phyloP scores from a whole-genome alignment of 495 filamentous ascomycete genomes.

The Achaetomiella virescens region DNA sequence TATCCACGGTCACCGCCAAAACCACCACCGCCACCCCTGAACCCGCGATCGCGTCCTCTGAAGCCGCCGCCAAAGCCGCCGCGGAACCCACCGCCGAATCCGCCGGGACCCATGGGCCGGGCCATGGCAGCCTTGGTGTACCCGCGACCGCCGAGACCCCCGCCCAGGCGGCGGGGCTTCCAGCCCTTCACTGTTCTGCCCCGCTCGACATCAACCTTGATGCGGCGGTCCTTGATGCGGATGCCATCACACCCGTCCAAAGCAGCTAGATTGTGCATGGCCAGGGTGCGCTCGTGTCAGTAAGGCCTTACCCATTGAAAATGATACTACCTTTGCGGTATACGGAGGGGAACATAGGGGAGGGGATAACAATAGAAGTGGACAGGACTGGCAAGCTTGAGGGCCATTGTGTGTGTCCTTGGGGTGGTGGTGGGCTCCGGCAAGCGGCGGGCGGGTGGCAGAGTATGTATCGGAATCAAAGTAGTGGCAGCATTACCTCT shows the following conservation, averaged over 20 bases:
- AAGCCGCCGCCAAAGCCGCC: slow-evolving; percentile 44
- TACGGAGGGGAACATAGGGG: slow-evolving; percentile 4
- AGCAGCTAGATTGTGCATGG: slow-evolving; percentile 51
- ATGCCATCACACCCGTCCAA: slow-evolving; percentile 69
- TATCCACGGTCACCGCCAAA: slow-evolving; percentile 46
- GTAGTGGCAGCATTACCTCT: slow-evolving; percentile 69
- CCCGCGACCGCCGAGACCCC: slow-evolving; percentile 84
- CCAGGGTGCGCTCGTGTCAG: slow-evolving; percentile 50
- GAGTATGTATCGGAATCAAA: slow-evolving; percentile 27
- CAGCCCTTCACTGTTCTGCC: slow-evolving; percentile 91
- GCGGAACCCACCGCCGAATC: slow-evolving; percentile 59
- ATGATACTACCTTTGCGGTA: slow-evolving; percentile 30
- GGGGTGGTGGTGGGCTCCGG: slow-evolving; percentile 13
- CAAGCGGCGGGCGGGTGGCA: slow-evolving; percentile 22
- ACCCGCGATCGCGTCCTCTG: slow-evolving; percentile 51
- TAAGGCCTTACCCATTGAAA: slow-evolving; percentile 44
- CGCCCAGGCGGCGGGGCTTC: slow-evolving; percentile 87
- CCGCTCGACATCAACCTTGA: slow-evolving; percentile 93
- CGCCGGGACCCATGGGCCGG: slow-evolving; percentile 65
- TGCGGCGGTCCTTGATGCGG: slow-evolving; percentile 82
- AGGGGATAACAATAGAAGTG: slow-evolving; percentile 13
- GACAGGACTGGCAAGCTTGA: slow-evolving; percentile 51
- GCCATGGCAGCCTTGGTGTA: slow-evolving; percentile 81
- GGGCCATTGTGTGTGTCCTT: slow-evolving; percentile 41
- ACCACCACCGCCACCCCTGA: slow-evolving; percentile 51